Base-by-base conservation (phyloP, 2,329 filamentous ascomycete species). In the Exophiala alcalophila region DNA sequence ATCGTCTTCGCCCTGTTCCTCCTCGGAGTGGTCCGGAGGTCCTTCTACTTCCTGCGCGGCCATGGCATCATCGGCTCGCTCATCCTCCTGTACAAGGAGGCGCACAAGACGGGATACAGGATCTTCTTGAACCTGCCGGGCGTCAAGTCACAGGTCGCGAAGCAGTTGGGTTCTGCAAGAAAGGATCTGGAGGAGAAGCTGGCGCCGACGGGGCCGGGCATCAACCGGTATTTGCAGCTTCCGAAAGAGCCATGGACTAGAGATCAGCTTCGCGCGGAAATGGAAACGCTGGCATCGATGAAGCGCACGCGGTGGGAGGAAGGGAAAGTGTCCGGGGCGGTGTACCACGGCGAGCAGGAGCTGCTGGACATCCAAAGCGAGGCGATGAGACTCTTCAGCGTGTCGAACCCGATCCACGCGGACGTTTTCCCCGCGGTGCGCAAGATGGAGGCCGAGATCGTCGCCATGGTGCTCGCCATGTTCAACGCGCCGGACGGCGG, bases 401-500 rank as follows among this genome's bases (percentile, higher is more conserved):
- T 98, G 20, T 79, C 89, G 26, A 98, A 98, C 65, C 92, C 92
- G 3, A 92, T 98, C 56, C 92, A 98, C 65, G 92, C 92, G 5
- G 92, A 98, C 68, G 91, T 98, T 29, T 98, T 98, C 69, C 92
- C 92, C 11, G 92, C 91, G 19, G 90, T 98, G 38, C 77, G 92
- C 59, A 98, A 98, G 78, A 98, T 98, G 92, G 92, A 98, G 72
- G 91, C 92, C 30, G 92, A 98, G 70, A 74, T 98, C 49, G 92
- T 98, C 38, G 85, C 90, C 54, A 98, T 98, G 91, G 89, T 81
- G 20, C 71, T 94, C 49, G 78, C 79, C 30, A 71, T 98, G 64
- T 98, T 96, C 73, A 87, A 94, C 65, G 89, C 85, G 6, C 92
- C 92, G 3, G 71, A 81, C n/a, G 83, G 81, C 42, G 87, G 83